Conservation (phyloP, 192 early-diverging fungal species). For the Backusella mclennaniae region DNA sequence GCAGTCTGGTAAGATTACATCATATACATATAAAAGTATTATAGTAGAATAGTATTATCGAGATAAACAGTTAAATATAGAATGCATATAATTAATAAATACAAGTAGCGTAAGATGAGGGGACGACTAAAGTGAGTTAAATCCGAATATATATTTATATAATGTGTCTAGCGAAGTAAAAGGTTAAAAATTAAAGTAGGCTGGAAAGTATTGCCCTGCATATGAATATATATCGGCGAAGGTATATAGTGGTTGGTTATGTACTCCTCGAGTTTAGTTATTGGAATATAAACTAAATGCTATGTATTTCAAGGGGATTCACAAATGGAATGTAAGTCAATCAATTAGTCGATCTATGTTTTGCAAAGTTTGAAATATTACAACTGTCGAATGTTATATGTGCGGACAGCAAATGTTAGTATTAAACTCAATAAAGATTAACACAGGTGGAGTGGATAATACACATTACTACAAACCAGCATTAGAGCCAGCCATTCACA, state of each 20-base stretch:
- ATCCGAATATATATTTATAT: not conserved
- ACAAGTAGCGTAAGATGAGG: not conserved
- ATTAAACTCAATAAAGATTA: not conserved
- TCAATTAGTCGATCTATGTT: not conserved
- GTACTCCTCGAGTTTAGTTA: not conserved
- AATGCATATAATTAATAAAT: not conserved
- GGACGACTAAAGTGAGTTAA: not conserved
- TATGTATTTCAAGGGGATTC: not conserved
- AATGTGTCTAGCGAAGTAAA: not conserved
- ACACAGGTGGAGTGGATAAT: not conserved
- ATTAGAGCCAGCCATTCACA: not conserved
- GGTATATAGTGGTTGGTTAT: not conserved
- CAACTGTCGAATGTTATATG: not conserved
- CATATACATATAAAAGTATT: not conserved
- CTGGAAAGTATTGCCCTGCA: not conserved
- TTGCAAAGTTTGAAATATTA: not conserved
- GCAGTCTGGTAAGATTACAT: not conserved
- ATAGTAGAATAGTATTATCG: not conserved
- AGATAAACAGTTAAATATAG: not conserved
- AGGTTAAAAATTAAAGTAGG: not conserved
- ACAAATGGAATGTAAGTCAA: not conserved
- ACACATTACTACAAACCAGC: not conserved
- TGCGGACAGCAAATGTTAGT: not conserved
- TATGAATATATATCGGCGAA: not conserved
- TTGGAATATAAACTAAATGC: not conserved